Evolutionary conservation across 108 stramenopile species (phyloP).

Genomic region (Cyclotella kingstonii): DNA sequence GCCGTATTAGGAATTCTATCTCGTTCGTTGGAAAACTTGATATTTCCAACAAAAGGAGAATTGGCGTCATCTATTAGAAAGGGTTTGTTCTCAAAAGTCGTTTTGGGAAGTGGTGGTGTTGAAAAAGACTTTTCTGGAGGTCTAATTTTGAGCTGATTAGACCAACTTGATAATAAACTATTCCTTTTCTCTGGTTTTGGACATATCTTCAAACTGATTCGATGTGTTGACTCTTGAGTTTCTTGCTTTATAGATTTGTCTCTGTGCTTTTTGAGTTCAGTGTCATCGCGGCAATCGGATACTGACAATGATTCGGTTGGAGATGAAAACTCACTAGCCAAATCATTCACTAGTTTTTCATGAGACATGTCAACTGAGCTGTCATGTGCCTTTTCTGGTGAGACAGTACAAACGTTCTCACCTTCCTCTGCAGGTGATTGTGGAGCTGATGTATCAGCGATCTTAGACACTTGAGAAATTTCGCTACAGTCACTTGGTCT

Average conservation of each 20-base stretch:
- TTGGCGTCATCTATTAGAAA: constrained; percentile 16
- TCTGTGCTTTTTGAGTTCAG: constrained; percentile 11
- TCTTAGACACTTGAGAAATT: too few relatives aligned
- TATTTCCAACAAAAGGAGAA: constrained; percentile 32
- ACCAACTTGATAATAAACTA: neutral
- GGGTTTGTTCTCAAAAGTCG: constrained; percentile 7
- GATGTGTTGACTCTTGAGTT: neutral
- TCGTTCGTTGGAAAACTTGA: constrained; percentile 25
- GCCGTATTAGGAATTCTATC: constrained; percentile 25
- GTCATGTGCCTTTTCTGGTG: constrained; percentile 20
- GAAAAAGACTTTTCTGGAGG: neutral
- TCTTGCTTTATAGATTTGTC: neutral
- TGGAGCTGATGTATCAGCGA: too few relatives aligned
- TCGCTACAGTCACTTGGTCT: too few relatives aligned
- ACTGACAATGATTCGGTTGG: neutral
- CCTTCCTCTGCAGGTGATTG: too few relatives aligned
- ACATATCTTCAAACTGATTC: neutral
- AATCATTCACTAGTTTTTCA: constrained; percentile 13
- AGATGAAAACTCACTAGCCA: constrained; percentile 17
- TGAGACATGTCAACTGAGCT: constrained; percentile 17
- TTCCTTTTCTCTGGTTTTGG: constrained; percentile 6
- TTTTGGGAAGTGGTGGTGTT: neutral
- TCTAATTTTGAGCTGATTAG: neutral
- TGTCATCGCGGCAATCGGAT: constrained; percentile 38
- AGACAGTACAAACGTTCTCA: too few relatives aligned